Conservation (phyloP, 148 eudicot species). For the Camellia lanceoleosa region DNA sequence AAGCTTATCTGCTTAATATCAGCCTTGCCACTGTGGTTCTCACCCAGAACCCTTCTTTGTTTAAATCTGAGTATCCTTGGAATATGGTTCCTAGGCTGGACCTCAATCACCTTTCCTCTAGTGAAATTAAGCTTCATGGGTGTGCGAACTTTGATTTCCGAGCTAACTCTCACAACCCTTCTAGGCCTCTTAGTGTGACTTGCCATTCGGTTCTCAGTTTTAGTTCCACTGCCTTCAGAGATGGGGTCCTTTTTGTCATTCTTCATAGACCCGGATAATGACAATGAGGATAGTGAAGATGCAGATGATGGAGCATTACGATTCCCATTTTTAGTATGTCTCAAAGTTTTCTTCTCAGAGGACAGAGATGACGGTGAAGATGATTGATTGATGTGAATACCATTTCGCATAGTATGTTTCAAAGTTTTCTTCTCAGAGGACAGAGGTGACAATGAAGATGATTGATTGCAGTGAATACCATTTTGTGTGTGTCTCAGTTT, state of each 20-base stretch:
- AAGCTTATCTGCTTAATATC: conserved; percentile 26
- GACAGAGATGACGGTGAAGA: conserved; percentile 6
- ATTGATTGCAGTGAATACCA: neutral
- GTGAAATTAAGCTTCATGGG: conserved; percentile 48
- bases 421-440: conserved; percentile 19
- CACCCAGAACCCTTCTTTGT: conserved; percentile 30
- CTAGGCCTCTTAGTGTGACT: conserved; percentile 30
- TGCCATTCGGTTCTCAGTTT: conserved; percentile 24
- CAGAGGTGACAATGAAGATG: conserved; percentile 7
- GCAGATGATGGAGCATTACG: conserved; percentile 15
- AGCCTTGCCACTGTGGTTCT: conserved; percentile 28
- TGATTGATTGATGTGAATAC: neutral
- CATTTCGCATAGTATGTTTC: neutral
- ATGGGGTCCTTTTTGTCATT: conserved; percentile 20
- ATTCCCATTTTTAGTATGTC: conserved; percentile 19
- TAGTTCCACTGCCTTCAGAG: conserved; percentile 23
- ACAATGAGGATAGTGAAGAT: neutral
- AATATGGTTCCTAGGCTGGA: conserved; percentile 32
- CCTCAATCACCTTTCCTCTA: conserved; percentile 49
- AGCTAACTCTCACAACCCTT: conserved; percentile 23
- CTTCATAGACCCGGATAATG: conserved; percentile 12
- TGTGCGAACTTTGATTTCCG: conserved; percentile 35
- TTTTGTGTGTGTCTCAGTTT: neutral
- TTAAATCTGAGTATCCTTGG: conserved; percentile 47
- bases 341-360: conserved; percentile 22